Evolutionary conservation across 177 flowering plant species (phyloP), one percentile per base, ranked within the genome.

Genomic region (Vitis hybrid): DNA sequence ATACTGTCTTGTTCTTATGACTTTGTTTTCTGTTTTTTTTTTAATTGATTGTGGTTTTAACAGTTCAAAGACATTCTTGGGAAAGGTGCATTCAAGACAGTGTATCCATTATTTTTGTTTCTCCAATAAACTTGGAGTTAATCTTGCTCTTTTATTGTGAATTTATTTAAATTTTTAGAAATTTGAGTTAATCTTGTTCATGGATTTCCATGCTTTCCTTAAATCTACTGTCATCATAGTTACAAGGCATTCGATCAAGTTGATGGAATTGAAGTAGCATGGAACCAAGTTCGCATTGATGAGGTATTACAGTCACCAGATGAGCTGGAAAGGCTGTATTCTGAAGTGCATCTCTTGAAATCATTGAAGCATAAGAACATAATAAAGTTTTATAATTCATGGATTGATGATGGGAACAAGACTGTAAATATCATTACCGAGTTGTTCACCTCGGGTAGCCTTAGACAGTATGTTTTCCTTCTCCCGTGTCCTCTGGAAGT

Each of bases 181-280:
- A 17, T 10, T 49, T 46, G 21, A 17, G 14, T 10, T 19, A 54
- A 15, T 15, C 40, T 56, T 46, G 52, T 52, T 60, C 24, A 55
- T 48, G 30, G 24, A 18, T 6, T 14, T 40, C 57, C 63, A 50
- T 56, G 27, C 11, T 50, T 65, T 60, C 62, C 68, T 70, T 70
- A 10, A 52, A 54, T 74, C 27, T 27, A 13, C 17, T n/a, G 70
- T 35, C 11, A 13, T 52, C 63, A 52, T 67, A 87, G 91, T 67
- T 88, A 85, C 72, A 85, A 70, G 70, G 87, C 82, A 48, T 88
- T 88, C 70, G 92, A 88, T 79, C 80, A 86, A 77, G 75, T 83
- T 67, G 83, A 88, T 66, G 91, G 91, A 67, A 85, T 88, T 68
- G 91, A 88, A 74, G 90, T 88, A 59, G 91, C 91, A 19, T 88